Conservation (phyloP, 2,329 filamentous ascomycete species). For the Zymoseptoria tritici region DNA sequence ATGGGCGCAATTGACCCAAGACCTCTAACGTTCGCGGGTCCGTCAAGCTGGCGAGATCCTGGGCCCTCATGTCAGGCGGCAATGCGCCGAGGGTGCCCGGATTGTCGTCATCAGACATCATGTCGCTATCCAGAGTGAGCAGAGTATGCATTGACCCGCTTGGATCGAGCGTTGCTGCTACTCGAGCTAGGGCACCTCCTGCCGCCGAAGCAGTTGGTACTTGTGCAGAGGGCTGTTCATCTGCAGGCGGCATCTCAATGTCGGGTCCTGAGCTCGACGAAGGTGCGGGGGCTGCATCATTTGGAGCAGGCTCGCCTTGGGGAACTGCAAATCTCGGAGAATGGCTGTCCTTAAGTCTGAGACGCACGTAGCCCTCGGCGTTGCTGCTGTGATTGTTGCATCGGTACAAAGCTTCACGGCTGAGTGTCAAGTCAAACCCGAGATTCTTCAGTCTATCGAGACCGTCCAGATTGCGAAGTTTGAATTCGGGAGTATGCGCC, state of each 20-base stretch:
- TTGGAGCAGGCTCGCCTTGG: conserved; percentile 9
- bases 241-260: conserved; percentile 33
- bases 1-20: background rate
- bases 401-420: conserved; percentile 72
- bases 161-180: background rate
- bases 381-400: conserved; percentile 58
- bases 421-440: conserved; percentile 55
- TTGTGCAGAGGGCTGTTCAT: conserved; percentile 1
- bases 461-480: conserved; percentile 40
- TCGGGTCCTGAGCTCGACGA: conserved; percentile 5
- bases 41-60: conserved; percentile 21
- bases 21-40: conserved; percentile 4
- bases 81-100: conserved; percentile 18
- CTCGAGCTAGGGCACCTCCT: background rate
- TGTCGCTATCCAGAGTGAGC: conserved; percentile 8
- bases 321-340: conserved; percentile 27
- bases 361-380: conserved; percentile 68
- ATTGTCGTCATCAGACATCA: conserved; percentile 19
- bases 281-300: background rate
- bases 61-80: conserved; percentile 16
- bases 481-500: conserved; percentile 45
- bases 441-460: conserved; percentile 39
- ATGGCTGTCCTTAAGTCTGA: conserved; percentile 18
- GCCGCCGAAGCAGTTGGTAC: background rate
- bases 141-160: background rate